phyloP scores from a whole-genome alignment of 2,329 filamentous ascomycete genomes.

The Xylariomycetidae sp. region DNA sequence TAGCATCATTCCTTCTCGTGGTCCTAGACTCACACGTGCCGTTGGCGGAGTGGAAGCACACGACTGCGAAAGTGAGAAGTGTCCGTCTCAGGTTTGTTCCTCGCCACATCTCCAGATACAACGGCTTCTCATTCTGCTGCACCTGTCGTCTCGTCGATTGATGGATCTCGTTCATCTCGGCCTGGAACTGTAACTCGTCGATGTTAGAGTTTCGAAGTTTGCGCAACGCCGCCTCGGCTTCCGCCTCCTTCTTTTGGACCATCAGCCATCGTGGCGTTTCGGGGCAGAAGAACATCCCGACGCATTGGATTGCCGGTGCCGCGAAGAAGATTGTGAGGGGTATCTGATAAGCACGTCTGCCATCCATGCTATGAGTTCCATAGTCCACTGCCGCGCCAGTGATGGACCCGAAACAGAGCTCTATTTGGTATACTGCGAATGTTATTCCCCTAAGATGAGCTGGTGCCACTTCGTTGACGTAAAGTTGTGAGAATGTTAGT shows the following conservation, averaged over 20 bases:
- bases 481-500: slow-evolving; percentile 32
- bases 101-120: slow-evolving; percentile 29
- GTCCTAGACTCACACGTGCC: slow-evolving; percentile 17
- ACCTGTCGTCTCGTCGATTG: slow-evolving; percentile 24
- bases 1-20: too few species aligned
- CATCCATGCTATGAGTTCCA: slow-evolving; percentile 18
- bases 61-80: slow-evolving; percentile 24
- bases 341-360: slow-evolving; percentile 17
- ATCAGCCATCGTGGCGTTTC: slow-evolving; percentile 36
- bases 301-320: slow-evolving; percentile 26
- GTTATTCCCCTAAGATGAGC: slow-evolving; percentile 30
- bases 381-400: slow-evolving; percentile 28
- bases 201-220: slow-evolving; percentile 24
- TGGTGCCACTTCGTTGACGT: slow-evolving; percentile 31
- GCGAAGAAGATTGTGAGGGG: slow-evolving; percentile 28
- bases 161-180: slow-evolving; percentile 28
- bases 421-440: slow-evolving; percentile 29
- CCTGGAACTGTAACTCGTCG: slow-evolving; percentile 21
- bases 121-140: slow-evolving; percentile 18
- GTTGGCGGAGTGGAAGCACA: slow-evolving; percentile 29
- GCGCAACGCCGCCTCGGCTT: slow-evolving; percentile 23
- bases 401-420: slow-evolving; percentile 30
- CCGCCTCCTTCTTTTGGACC: slow-evolving; percentile 28
- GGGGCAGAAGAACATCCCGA: slow-evolving; percentile 30
- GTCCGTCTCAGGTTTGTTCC: slow-evolving; percentile 25